Evolutionary conservation across 441 rosid species (phyloP).

Genomic region (Lepidium campestre): DNA sequence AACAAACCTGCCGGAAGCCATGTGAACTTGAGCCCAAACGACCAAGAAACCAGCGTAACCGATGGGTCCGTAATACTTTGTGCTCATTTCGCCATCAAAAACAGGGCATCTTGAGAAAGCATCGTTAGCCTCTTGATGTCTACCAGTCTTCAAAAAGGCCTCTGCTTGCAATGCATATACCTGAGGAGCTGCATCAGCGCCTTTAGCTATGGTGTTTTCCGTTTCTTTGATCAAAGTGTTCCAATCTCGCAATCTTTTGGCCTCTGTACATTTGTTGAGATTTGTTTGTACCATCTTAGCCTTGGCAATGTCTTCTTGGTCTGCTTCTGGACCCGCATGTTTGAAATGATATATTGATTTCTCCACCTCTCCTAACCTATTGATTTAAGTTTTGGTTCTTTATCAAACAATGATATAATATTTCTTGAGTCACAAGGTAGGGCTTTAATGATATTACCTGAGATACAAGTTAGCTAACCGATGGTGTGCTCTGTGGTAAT

Average conservation of each 20-base stretch:
- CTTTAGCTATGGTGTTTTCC: conserved; percentile 44
- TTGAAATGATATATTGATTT: conserved; percentile 72
- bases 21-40: conserved; percentile 69
- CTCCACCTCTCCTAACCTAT: conserved; percentile 81
- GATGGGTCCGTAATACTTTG: conserved; percentile 66
- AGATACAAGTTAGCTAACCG: conserved; percentile 71
- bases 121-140: conserved; percentile 73
- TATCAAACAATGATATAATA: not conserved
- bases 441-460: conserved; percentile 40
- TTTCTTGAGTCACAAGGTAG: conserved; percentile 5
- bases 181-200: conserved; percentile 88
- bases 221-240: conserved; percentile 57
- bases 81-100: conserved; percentile 50
- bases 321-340: conserved; percentile 79
- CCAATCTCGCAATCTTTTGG: conserved; percentile 66
- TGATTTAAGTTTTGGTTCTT: not conserved
- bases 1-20: conserved; percentile 78
- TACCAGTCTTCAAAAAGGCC: conserved; percentile 56
- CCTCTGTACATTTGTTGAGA: conserved; percentile 68
- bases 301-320: conserved; percentile 54
- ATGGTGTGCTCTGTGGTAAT: conserved; percentile 87
- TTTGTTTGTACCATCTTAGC: conserved; percentile 50
- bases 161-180: conserved; percentile 87
- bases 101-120: conserved; percentile 47
- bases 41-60: conserved; percentile 61